phyloP scores from a whole-genome alignment of 805 yeast genomes.

The Wickerhamomyces canadensis region DNA sequence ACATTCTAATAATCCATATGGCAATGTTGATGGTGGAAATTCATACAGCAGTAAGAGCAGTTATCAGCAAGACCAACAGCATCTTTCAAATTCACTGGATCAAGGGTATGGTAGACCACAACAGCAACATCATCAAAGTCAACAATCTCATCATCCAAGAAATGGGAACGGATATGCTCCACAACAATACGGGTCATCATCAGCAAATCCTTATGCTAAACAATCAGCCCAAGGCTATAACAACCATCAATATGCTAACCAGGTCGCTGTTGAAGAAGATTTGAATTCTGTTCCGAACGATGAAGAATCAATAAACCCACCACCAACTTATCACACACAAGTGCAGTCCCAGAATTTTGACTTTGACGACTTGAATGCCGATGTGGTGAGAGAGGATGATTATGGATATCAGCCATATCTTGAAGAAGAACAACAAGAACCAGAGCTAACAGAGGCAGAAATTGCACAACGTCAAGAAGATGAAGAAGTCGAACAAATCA shows the following conservation, averaged over 20 bases:
- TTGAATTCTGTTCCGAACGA: conserved; percentile 13
- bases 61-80: background rate
- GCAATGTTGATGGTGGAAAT: background rate
- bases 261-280: conserved; percentile 7
- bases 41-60: conserved; percentile 1
- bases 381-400: conserved; percentile 11
- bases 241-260: conserved; percentile 1
- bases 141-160: background rate
- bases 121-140: background rate
- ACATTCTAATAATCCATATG: conserved; percentile 3
- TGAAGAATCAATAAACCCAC: conserved; percentile 1
- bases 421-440: conserved; percentile 15
- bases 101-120: background rate
- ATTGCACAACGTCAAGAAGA: conserved; percentile 55
- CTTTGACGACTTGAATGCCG: conserved; percentile 11
- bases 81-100: background rate
- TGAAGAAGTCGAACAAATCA: conserved; percentile 83
- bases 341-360: conserved; percentile 9
- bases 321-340: conserved; percentile 1
- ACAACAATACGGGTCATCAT: no score
- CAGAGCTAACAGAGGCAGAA: conserved; percentile 20
- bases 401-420: conserved; percentile 24
- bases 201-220: conserved; percentile 1
- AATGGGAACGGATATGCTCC: no score
- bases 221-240: background rate